Evolutionary conservation across 2,329 filamentous ascomycete species (phyloP).

Genomic region (Phaeosphaeria sp.): DNA sequence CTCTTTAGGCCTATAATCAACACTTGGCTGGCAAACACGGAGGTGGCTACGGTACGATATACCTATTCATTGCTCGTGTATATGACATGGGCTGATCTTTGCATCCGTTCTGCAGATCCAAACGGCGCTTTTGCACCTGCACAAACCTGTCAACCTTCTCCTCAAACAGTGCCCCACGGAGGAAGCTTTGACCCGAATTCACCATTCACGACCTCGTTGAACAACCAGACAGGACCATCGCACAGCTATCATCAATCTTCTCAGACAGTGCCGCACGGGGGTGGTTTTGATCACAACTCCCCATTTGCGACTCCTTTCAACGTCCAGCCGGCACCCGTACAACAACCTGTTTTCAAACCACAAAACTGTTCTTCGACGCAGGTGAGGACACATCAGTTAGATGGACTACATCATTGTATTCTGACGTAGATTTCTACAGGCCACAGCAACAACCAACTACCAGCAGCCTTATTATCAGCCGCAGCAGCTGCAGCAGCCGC

Average conservation of each 20-base stretch:
- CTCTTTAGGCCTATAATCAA: conserved; percentile 25
- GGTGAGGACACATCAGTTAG: conserved; percentile 4
- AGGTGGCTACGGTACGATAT: conserved; percentile 17
- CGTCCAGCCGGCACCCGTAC: conserved; percentile 13
- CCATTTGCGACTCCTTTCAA: conserved; percentile 9
- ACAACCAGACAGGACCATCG: conserved; percentile 13
- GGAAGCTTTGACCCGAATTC: conserved; percentile 19
- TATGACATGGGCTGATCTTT: background rate
- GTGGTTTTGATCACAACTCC: conserved; percentile 18
- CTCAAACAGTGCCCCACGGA: background rate
- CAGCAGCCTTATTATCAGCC: conserved; percentile 5
- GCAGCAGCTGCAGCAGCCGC: conserved; percentile 7
- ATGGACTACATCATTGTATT: background rate
- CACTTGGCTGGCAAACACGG: conserved; percentile 24
- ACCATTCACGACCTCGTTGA: conserved; percentile 8
- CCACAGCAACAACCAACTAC: conserved; percentile 7
- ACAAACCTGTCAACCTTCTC: conserved; percentile 4
- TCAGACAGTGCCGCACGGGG: background rate
- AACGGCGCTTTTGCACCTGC: conserved; percentile 16
- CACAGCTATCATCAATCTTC: background rate
- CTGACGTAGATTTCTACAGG: conserved; percentile 11
- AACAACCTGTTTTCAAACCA: conserved; percentile 12
- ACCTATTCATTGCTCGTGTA: background rate
- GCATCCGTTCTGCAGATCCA: conserved; percentile 6
- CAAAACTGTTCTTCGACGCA: conserved; percentile 14